A percentile compares a stretch with the other conserved stretches of the same genome.
Evolutionary conservation across 106 monocot species (phyloP).

Genomic region (Dactylorhiza incarnata): DNA sequence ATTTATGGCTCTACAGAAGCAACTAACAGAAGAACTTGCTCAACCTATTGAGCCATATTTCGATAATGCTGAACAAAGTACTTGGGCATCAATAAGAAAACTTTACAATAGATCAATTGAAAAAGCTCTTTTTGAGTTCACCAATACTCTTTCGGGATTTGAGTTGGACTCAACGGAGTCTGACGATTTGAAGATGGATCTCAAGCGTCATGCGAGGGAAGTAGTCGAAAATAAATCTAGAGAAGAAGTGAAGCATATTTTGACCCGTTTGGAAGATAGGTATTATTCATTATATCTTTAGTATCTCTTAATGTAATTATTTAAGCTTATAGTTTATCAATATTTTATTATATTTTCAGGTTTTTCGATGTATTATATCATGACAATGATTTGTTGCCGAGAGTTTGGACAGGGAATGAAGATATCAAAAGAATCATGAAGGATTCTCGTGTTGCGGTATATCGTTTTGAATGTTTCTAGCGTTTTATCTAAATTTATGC

Average conservation of each 20-base stretch:
- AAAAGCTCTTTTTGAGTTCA: conserved; percentile 34
- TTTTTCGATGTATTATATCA: too few relatives aligned
- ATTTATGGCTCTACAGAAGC: conserved; percentile 21
- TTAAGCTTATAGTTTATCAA: neutral
- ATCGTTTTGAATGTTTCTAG: too few relatives aligned
- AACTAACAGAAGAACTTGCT: conserved; percentile 38
- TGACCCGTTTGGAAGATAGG: conserved; percentile 71
- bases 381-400: too few relatives aligned
- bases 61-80: conserved; percentile 39
- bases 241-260: conserved; percentile 61
- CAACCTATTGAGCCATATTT: conserved; percentile 52
- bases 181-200: conserved; percentile 35
- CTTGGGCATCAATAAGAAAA: conserved; percentile 61
- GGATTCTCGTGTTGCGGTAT: too few relatives aligned
- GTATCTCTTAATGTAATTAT: too few relatives aligned
- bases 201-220: conserved; percentile 40
- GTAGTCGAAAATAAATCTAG: conserved; percentile 58
- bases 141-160: conserved; percentile 42
- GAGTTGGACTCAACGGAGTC: conserved; percentile 37
- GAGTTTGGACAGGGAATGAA: too few relatives aligned
- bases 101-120: conserved; percentile 41
- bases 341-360: neutral
- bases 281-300: too few relatives aligned
- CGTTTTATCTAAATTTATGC: too few relatives aligned
- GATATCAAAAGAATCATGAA: too few relatives aligned